Conservation (phyloP, 768 basidiomycete genomes). For the Dacryopinax spathularia region DNA sequence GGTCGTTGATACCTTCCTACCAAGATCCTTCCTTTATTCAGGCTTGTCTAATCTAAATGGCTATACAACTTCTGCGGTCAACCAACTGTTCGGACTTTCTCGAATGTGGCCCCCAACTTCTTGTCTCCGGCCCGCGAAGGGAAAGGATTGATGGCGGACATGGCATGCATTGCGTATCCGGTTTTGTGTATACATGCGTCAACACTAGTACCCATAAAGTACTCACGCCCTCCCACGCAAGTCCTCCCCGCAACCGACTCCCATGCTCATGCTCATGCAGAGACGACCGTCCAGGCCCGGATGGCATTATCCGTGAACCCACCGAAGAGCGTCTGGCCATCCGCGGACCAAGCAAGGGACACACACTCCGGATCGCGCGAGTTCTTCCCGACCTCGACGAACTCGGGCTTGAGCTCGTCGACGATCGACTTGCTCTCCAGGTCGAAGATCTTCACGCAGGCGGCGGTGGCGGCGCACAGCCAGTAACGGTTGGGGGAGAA, state of each 20-base stretch:
- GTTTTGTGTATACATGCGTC: slow-evolving; percentile 3
- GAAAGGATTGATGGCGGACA: neutral
- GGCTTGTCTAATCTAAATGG: no score
- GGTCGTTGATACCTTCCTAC: no score
- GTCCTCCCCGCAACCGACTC: neutral
- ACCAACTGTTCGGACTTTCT: no score
- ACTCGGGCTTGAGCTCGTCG: slow-evolving; percentile 95
- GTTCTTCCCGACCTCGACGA: slow-evolving; percentile 56
- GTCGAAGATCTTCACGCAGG: slow-evolving; percentile 98
- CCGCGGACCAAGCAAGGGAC: slow-evolving; percentile 95
- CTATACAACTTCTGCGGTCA: no score
- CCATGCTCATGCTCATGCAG: neutral
- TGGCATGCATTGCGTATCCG: neutral
- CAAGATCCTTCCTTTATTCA: no score
- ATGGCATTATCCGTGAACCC: slow-evolving; percentile 93
- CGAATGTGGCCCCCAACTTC: no score
- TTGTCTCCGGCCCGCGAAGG: no score
- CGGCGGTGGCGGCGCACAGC: slow-evolving; percentile 95
- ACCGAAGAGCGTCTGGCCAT: slow-evolving; percentile 93
- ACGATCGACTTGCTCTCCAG: slow-evolving; percentile 99
- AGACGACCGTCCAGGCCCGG: slow-evolving; percentile 76
- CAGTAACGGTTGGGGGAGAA: slow-evolving; percentile 99
- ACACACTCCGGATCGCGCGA: slow-evolving; percentile 59
- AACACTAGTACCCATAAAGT: slow-evolving; percentile 1
- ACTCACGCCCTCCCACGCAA: slow-evolving; percentile 4